Percentiles rank a stretch among this genome's conserved stretches.
Conservation (phyloP, 768 basidiomycete genomes). For the Suillus hirtellus region DNA sequence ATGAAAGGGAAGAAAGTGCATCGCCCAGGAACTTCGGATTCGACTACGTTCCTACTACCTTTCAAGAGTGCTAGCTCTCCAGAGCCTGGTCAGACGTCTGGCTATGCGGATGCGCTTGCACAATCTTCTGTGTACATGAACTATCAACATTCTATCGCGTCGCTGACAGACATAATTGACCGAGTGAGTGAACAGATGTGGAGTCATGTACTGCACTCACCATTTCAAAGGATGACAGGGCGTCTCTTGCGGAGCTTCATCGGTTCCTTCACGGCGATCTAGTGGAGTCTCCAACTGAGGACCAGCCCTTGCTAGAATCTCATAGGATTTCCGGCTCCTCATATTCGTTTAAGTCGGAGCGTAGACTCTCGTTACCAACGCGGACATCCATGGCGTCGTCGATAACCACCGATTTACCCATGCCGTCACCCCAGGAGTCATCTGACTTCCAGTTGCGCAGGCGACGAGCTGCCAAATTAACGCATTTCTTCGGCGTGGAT, state of each 20-base stretch:
- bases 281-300: slow-evolving; percentile 24
- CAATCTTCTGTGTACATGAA: slow-evolving; percentile 65
- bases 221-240: slow-evolving; percentile 63
- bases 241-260: slow-evolving; percentile 73
- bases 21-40: slow-evolving; percentile 68
- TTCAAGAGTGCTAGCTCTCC: slow-evolving; percentile 19
- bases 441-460: slow-evolving; percentile 67
- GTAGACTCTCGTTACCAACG: slow-evolving; percentile 69
- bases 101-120: slow-evolving; percentile 23
- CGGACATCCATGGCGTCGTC: slow-evolving; percentile 66
- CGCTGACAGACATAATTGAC: slow-evolving; percentile 79
- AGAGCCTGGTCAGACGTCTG: slow-evolving; percentile 14
- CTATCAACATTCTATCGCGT: slow-evolving; percentile 79
- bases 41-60: slow-evolving; percentile 51
- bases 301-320: slow-evolving; percentile 16
- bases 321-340: slow-evolving; percentile 36
- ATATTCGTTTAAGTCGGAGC: slow-evolving; percentile 53
- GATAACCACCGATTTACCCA: slow-evolving; percentile 50
- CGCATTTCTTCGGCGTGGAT: slow-evolving; percentile 85
- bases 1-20: slow-evolving; percentile 41
- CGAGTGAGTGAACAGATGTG: slow-evolving; percentile 49
- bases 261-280: slow-evolving; percentile 53
- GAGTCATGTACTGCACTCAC: slow-evolving; percentile 10
- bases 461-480: slow-evolving; percentile 77
- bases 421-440: slow-evolving; percentile 40